These are phyloP conservation scores for Nigrospora osmanthi DNA, from an alignment of 2,329 filamentous ascomycete species.

Conservation along the genomic window DNA sequence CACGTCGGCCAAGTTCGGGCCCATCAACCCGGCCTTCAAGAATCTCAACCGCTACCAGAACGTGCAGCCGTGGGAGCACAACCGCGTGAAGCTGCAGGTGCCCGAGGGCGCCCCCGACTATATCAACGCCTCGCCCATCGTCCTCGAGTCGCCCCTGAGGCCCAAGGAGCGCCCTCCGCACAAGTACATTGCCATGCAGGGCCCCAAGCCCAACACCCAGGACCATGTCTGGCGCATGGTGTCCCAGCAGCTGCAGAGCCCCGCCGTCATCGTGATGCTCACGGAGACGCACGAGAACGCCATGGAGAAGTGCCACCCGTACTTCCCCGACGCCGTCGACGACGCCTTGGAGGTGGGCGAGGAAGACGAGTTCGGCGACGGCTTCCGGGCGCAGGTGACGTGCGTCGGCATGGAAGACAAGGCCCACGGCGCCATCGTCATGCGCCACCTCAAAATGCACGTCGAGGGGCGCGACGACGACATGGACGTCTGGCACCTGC, in stretches of 20 bases:
- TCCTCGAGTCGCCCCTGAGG: conserved; percentile 37
- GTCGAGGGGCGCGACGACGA: conserved; percentile 35
- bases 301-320: conserved; percentile 79
- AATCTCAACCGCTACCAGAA: conserved; percentile 79
- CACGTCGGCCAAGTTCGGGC: conserved; percentile 33
- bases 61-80: conserved; percentile 83
- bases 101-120: conserved; percentile 67
- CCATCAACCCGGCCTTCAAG: conserved; percentile 44
- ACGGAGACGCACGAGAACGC: conserved; percentile 77
- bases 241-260: conserved; percentile 63
- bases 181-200: conserved; percentile 87
- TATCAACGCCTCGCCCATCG: conserved; percentile 73
- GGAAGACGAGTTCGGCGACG: conserved; percentile 55
- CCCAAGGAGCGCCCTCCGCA: conserved; percentile 28
- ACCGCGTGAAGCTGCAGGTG: conserved; percentile 74
- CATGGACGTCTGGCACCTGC: conserved; percentile 63
- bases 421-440: conserved; percentile 53
- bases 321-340: conserved; percentile 61
- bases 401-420: conserved; percentile 55
- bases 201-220: conserved; percentile 69
- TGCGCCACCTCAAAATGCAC: conserved; percentile 63
- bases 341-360: conserved; percentile 53
- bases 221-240: conserved; percentile 95
- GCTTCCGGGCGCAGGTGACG: conserved; percentile 60
- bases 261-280: conserved; percentile 87